Evolutionary conservation across 2,329 filamentous ascomycete genomes (phyloP).

Genomic region (Fusarium devonianum): DNA sequence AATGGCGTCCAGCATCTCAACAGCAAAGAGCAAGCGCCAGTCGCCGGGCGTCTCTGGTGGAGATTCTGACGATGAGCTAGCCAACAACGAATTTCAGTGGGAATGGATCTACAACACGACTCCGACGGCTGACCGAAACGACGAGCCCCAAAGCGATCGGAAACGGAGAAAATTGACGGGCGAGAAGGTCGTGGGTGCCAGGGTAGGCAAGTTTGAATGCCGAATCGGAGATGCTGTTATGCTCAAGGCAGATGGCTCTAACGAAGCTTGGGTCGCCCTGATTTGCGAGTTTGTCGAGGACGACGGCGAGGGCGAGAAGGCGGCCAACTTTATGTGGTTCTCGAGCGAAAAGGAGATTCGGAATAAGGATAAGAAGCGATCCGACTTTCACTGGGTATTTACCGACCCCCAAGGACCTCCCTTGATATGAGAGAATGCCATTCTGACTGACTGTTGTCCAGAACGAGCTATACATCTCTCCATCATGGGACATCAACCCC

Average conservation of each 20-base stretch:
- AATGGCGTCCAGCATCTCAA: constrained; percentile 39
- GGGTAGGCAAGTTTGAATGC: constrained; percentile 83
- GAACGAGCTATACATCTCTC: constrained; percentile 92
- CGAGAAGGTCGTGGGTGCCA: constrained; percentile 76
- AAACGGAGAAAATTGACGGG: constrained; percentile 47
- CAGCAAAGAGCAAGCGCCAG: constrained; percentile 30
- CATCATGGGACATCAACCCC: constrained; percentile 86
- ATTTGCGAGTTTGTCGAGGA: constrained; percentile 82
- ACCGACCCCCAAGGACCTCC: background rate
- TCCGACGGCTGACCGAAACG: constrained; percentile 42
- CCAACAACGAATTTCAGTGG: constrained; percentile 75
- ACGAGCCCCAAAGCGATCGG: constrained; percentile 43
- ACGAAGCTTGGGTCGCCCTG: constrained; percentile 91
- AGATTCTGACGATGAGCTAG: constrained; percentile 89
- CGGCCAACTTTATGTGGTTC: constrained; percentile 95
- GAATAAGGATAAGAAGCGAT: constrained; percentile 81
- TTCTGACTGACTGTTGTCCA: constrained; percentile 43
- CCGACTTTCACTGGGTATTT: constrained; percentile 74
- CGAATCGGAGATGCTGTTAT: constrained; percentile 83
- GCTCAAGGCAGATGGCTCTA: constrained; percentile 84
- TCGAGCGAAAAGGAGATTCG: constrained; percentile 88
- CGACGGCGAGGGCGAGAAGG: constrained; percentile 71
- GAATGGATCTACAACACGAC: constrained; percentile 73
- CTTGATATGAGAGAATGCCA: background rate
- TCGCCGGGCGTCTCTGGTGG: constrained; percentile 47